phyloP scores from a whole-genome alignment of 2,329 filamentous ascomycete species.

The Geosmithia flava region DNA sequence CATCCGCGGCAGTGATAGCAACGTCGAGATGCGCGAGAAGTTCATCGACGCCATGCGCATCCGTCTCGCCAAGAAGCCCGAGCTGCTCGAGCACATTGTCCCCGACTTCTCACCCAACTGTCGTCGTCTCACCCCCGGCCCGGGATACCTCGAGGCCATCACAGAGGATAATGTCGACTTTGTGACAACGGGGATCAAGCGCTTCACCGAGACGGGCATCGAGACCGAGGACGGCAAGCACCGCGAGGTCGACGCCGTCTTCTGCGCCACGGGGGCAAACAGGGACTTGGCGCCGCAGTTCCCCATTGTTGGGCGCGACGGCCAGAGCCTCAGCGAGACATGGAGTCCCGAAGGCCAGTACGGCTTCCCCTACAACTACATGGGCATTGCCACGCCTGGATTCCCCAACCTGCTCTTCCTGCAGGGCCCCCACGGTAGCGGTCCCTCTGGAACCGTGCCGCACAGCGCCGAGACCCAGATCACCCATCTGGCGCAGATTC shows the following conservation, averaged over 20 bases:
- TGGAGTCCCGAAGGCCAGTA: slow-evolving; percentile 37
- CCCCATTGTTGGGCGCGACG: slow-evolving; percentile 30
- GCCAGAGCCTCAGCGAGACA: slow-evolving; percentile 31
- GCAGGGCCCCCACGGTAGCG: slow-evolving; percentile 46
- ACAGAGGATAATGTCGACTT: slow-evolving; percentile 6
- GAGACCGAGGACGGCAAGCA: slow-evolving; percentile 16
- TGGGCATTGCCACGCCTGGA: slow-evolving; percentile 48
- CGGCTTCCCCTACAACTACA: slow-evolving; percentile 56
- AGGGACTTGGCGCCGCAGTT: slow-evolving; percentile 35
- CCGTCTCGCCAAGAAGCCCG: slow-evolving; percentile 23
- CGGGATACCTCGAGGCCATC: slow-evolving; percentile 12
- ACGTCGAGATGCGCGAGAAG: background rate
- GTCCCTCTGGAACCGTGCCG: slow-evolving; percentile 53
- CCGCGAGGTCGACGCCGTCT: slow-evolving; percentile 37
- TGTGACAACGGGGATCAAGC: slow-evolving; percentile 8
- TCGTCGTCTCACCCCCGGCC: slow-evolving; percentile 33
- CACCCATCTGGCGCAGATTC: slow-evolving; percentile 51
- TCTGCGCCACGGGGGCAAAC: slow-evolving; percentile 43
- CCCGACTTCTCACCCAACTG: slow-evolving; percentile 32
- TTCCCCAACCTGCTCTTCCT: slow-evolving; percentile 59
- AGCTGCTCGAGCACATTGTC: slow-evolving; percentile 21
- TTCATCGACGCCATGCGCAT: slow-evolving; percentile 4
- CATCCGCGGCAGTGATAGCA: background rate
- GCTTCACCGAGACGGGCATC: slow-evolving; percentile 16
- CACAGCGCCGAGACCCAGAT: slow-evolving; percentile 55